These are phyloP conservation scores for Arthrobotrys iridis DNA, from an alignment of 2,329 filamentous ascomycete species.

Conservation along the genomic window DNA sequence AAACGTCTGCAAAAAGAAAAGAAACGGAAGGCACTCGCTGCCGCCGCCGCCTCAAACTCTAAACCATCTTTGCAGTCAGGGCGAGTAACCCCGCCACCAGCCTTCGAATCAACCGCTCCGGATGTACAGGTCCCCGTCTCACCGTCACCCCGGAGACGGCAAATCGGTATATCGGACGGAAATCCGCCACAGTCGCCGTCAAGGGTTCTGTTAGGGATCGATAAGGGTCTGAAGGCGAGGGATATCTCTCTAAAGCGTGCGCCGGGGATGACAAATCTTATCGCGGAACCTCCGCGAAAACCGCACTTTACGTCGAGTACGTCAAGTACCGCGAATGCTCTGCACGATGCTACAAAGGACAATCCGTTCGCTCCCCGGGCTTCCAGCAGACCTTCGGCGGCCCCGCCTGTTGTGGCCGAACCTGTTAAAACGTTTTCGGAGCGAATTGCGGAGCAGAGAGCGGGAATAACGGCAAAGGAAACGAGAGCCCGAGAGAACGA, in stretches of 20 bases:
- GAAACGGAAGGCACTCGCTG: constrained; percentile 62
- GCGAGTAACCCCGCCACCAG: constrained; percentile 22
- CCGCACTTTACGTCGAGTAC: constrained; percentile 48
- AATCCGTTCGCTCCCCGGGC: constrained; percentile 27
- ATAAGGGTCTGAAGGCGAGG: constrained; percentile 81
- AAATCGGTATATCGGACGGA: constrained; percentile 60
- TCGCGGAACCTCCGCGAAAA: constrained; percentile 38
- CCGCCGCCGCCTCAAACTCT: neutral
- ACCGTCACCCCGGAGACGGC: constrained; percentile 72
- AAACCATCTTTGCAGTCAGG: neutral
- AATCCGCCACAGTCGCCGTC: constrained; percentile 73
- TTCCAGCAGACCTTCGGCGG: neutral
- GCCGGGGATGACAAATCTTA: constrained; percentile 60
- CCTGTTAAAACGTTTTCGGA: constrained; percentile 79
- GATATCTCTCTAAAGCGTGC: constrained; percentile 86
- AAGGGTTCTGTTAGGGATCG: constrained; percentile 83
- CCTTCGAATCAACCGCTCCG: constrained; percentile 55
- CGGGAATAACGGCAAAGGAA: constrained; percentile 66
- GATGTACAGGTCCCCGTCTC: constrained; percentile 78
- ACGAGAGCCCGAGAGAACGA: constrained; percentile 68
- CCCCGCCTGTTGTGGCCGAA: constrained; percentile 38
- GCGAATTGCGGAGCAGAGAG: constrained; percentile 76
- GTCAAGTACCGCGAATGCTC: constrained; percentile 29
- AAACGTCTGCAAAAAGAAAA: constrained; percentile 81
- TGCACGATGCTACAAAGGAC: constrained; percentile 36